Base-by-base conservation (phyloP, 2,329 filamentous ascomycete genomes). In the Ophiocordyceps robertsii region DNA sequence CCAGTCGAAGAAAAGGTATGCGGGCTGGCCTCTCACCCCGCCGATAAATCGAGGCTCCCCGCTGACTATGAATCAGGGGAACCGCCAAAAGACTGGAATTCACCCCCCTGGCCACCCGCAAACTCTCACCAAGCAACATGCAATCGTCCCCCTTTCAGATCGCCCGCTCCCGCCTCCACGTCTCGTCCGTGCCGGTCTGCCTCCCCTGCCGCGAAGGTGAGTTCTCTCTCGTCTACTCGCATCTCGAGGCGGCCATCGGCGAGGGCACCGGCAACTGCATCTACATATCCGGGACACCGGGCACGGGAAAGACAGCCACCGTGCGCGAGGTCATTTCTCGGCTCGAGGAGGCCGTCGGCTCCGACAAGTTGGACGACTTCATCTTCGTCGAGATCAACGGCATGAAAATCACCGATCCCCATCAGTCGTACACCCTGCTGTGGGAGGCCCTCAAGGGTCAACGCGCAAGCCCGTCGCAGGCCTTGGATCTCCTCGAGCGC, bases 311-410 rank as follows among this genome's bases (percentile, higher is more conserved):
- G 62, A 98, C 92, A 1, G 92, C 92, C 12, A 98, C 93, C 0
- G 92, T 98, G 10, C 83, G 92, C 39, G 92, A 98, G 62, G 92
- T 96, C 1, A 84, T 98, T 14, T 79, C 84, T 6, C 83, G 88
- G 47, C 73, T 98, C 9, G 90, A 96, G 52, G 78, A 82, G n/a
- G 80, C 87, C 1, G 92, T 96, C 1, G 73, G 78, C 39, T 80
- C 82, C 8, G 92, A 98, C 55, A 90, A 96, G 61, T 73, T 98
- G 36, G 92, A 98, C 55, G 90, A 96, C 58, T 98, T 98, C 61
- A 94, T 95, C 45, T 98, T 98, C 52, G 89, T 98, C 47, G 92
- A 98, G 62, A 96, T 98, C 65, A 98, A 98, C 62, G 93, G 92
- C 51, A 96, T 98, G 92, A 98, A 98, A 67, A 89, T 98, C 52